phyloP scores from a whole-genome alignment of 2,329 filamentous ascomycete genomes.

The Hypoxylon sp. region DNA sequence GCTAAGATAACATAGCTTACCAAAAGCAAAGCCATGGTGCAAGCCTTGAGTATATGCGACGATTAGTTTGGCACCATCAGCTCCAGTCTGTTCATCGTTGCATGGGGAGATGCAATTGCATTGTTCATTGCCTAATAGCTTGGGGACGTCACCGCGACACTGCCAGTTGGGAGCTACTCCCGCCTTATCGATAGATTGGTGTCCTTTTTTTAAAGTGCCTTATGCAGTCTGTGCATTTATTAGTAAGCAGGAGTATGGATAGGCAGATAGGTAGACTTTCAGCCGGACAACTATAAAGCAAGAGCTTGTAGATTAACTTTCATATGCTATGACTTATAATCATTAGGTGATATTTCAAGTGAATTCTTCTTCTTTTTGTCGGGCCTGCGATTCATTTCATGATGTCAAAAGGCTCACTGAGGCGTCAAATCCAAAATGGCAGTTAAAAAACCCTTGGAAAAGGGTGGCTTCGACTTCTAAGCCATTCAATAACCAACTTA shows the following conservation, averaged over 20 bases:
- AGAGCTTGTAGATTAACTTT: too few relatives aligned
- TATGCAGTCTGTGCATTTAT: too few relatives aligned
- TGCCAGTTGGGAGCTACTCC: constrained; percentile 39
- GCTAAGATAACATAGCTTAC: constrained; percentile 39
- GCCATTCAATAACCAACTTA: neutral
- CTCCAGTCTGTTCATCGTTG: constrained; percentile 33
- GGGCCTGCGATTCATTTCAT: too few relatives aligned
- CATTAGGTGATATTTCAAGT: too few relatives aligned
- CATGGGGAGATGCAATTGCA: constrained; percentile 23
- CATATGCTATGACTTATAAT: too few relatives aligned
- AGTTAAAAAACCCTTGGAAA: neutral
- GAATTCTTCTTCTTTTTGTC: too few relatives aligned
- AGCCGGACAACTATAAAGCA: too few relatives aligned
- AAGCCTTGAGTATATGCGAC: constrained; percentile 41
- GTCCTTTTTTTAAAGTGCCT: constrained; percentile 3
- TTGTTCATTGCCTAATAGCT: constrained; percentile 2
- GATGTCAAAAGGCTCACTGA: too few relatives aligned
- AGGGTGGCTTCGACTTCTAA: neutral
- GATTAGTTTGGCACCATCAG: constrained; percentile 44
- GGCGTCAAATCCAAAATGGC: too few relatives aligned
- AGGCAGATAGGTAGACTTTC: too few relatives aligned
- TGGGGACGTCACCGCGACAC: constrained; percentile 49
- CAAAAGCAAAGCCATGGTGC: constrained; percentile 56
- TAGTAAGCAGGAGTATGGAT: too few relatives aligned
- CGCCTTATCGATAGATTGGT: constrained; percentile 27